phyloP scores from a whole-genome alignment of 2,329 filamentous ascomycete genomes.

The Cordyceps cateniannulata region DNA sequence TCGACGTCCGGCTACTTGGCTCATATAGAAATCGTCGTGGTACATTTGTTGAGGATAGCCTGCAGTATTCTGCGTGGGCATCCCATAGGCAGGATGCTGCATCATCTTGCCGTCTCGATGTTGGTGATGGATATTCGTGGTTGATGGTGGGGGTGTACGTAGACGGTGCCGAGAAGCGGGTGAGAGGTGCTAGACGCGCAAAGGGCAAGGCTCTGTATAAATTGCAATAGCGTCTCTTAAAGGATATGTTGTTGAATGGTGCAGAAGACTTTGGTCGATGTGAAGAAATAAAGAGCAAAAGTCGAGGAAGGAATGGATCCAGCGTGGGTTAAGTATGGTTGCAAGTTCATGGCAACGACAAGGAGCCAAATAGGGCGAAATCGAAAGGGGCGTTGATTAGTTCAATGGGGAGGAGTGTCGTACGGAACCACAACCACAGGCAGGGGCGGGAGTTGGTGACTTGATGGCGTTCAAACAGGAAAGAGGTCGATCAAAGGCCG shows the following conservation, averaged over 20 bases:
- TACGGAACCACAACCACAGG: constrained; percentile 5
- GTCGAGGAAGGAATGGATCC: neutral
- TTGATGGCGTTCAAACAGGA: constrained; percentile 3
- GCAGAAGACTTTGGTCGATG: neutral
- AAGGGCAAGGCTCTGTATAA: neutral
- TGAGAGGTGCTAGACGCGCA: neutral
- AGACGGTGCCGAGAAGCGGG: neutral
- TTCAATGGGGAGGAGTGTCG: constrained; percentile 5
- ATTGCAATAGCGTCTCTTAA: neutral
- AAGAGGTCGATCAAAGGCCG: constrained; percentile 12
- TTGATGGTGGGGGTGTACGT: constrained; percentile 8
- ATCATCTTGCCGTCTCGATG: constrained; percentile 10
- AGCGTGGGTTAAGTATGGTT: constrained; percentile 11
- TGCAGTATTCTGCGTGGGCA: constrained; percentile 7
- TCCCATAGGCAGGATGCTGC: constrained; percentile 13
- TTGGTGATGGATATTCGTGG: neutral
- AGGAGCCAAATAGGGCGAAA: constrained; percentile 11
- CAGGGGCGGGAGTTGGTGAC: neutral
- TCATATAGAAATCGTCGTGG: constrained; percentile 45
- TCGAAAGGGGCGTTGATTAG: constrained; percentile 12
- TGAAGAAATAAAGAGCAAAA: neutral
- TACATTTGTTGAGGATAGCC: constrained; percentile 26
- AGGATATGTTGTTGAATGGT: neutral
- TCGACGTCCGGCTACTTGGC: constrained; percentile 43
- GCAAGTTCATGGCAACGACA: constrained; percentile 9